Conservation (phyloP, 2,329 filamentous ascomycete genomes). For the Sporothrix curviconia region DNA sequence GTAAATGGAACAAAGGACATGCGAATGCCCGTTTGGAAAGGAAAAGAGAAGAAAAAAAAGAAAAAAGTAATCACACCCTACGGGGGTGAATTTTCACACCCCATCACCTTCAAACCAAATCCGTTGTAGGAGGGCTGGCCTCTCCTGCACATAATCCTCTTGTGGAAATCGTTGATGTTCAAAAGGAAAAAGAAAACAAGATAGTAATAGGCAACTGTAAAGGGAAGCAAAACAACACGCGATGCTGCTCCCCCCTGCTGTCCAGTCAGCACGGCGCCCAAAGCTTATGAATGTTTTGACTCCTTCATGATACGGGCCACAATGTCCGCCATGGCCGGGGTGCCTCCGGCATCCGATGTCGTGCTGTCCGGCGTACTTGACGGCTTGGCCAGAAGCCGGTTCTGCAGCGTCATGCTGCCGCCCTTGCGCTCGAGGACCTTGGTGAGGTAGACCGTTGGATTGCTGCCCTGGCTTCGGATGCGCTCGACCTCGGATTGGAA, state of each 20-base stretch:
- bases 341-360: not conserved
- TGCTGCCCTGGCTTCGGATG: slow-evolving; percentile 44
- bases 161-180: not conserved
- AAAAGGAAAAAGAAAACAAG: not conserved
- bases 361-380: not conserved
- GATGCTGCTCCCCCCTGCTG: no score
- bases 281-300: not conserved
- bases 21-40: no score
- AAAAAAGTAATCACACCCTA: no score
- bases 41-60: no score
- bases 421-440: slow-evolving; percentile 28
- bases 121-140: not conserved
- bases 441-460: slow-evolving; percentile 42
- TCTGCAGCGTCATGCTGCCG: not conserved
- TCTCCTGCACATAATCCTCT: no score
- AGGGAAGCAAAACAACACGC: no score
- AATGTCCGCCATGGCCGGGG: not conserved
- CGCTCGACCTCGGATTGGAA: slow-evolving; percentile 76
- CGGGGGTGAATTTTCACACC: no score
- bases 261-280: not conserved
- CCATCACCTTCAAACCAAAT: not conserved
- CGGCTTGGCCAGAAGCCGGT: not conserved
- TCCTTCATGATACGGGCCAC: not conserved
- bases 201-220: not conserved
- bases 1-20: no score